phyloP scores from a whole-genome alignment of 2,329 filamentous ascomycete species.

The Aureobasidium mangrovei region DNA sequence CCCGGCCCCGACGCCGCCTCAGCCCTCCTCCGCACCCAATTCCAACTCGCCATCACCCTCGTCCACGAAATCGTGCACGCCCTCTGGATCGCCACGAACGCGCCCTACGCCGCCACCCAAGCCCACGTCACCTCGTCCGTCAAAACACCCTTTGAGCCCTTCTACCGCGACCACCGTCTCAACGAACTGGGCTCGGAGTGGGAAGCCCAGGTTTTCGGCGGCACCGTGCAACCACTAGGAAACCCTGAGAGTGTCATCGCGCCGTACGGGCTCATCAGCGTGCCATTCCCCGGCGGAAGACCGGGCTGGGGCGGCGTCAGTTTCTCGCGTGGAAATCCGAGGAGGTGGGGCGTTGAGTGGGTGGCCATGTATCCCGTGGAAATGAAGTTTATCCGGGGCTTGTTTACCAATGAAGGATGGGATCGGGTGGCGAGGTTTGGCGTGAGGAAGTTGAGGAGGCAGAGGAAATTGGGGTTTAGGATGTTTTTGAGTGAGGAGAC shows the following conservation, averaged over 20 bases:
- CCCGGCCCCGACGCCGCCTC: neutral
- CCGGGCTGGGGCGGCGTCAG: neutral
- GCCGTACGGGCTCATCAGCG: neutral
- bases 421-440: neutral
- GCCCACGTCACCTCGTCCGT: neutral
- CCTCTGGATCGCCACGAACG: neutral
- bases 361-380: neutral
- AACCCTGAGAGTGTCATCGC: neutral
- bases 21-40: neutral
- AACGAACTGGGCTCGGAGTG: neutral
- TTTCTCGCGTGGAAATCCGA: neutral
- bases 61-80: constrained; percentile 1
- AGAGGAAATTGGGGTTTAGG: neutral
- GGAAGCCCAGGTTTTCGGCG: neutral
- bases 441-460: neutral
- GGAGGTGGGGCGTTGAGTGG: neutral
- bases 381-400: neutral
- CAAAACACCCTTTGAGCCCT: neutral
- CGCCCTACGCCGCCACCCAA: neutral
- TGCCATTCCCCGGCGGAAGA: neutral
- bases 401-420: neutral
- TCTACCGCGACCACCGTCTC: neutral
- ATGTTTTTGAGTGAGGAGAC: no score
- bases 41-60: neutral
- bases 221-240: neutral